Evolutionary conservation across 139 green algal species (phyloP).

Genomic region (Desmodesmus armatus): DNA sequence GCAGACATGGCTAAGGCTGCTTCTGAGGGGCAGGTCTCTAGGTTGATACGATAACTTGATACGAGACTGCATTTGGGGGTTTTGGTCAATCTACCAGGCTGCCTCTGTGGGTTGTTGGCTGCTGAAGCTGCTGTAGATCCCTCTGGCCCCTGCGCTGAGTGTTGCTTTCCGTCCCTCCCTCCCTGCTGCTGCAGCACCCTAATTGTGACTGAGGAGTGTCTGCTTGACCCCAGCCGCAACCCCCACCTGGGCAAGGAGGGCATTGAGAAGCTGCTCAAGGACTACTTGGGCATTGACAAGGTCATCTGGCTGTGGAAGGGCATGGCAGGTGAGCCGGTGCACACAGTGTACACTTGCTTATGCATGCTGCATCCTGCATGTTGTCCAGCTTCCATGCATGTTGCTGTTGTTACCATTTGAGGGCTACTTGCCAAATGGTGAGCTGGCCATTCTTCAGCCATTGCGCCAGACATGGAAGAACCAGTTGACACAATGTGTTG

Average conservation of each 20-base stretch:
- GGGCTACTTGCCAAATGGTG: too few species aligned
- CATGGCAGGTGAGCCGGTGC: conserved; percentile 55
- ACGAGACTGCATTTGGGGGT: too few species aligned
- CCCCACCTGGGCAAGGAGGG: conserved; percentile 64
- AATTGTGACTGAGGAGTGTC: conserved; percentile 79
- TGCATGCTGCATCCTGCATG: too few species aligned
- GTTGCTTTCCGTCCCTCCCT: not conserved
- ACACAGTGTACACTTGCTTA: too few species aligned
- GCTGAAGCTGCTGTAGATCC: not conserved
- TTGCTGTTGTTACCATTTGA: too few species aligned
- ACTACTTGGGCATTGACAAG: conserved; percentile 77
- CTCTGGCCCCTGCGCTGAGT: not conserved
- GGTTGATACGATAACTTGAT: too few species aligned
- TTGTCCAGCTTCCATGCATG: too few species aligned
- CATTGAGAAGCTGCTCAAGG: conserved; percentile 74
- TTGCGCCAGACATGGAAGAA: too few species aligned
- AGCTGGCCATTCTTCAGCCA: too few species aligned
- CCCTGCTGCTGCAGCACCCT: conserved; percentile 62
- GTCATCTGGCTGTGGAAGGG: conserved; percentile 86
- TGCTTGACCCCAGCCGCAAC: conserved; percentile 82
- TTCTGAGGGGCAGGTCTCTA: too few species aligned
- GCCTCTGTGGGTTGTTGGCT: not conserved
- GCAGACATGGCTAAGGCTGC: not conserved
- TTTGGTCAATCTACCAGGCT: not conserved
- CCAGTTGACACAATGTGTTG: too few species aligned